Evolutionary conservation across 495 filamentous ascomycete species (phyloP), one percentile per base, ranked within the genome.

Genomic region (Rusavskia elegans): DNA sequence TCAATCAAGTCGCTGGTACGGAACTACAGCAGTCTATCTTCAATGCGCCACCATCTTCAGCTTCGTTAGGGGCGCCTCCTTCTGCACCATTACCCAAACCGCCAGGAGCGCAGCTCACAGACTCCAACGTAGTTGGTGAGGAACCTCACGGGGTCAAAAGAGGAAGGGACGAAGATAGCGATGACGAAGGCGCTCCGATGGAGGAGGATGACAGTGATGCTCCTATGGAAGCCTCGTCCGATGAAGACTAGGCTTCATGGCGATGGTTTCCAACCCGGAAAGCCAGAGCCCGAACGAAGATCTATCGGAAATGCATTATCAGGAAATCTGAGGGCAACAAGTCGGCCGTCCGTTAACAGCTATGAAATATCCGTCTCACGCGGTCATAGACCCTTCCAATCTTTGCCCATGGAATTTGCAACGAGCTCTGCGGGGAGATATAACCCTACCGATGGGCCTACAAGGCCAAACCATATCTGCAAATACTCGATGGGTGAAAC

Each of bases 21-120:
- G 85, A 88, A 52, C 69, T 87, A 11, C 85, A 89, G 61, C 84
- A 87, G 59, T 84, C 81, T 52, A 89, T 92, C 52, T 90, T 92
- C 65, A 81, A 78, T 55, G 78, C 76, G 3, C 82, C 83, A 39
- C 78, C 80, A 11, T 64, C 69, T 8, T 62, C 69, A 13, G 52
- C 61, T 7, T 63, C 72, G 16, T 62, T 66, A 55, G 59, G 60
- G 9, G 61, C 73, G 20, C 55, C 71, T 6, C 62, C 75, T 20
- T 53, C 71, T 35, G 61, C 68, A 50, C 67, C 71, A 20, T 57
- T 64, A 19, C 64, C 68, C 1, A 71, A 60, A 25, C 65, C 66
- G 6, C 63, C 68, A 66, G 57, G 68, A 29, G 53, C 66, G 62
- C 46, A 61, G 30, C 60, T 57, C 19, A 59, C 60, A 19, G 78